Conservation (phyloP, 164 flowering plant genomes). For the Aristolochia californica region DNA sequence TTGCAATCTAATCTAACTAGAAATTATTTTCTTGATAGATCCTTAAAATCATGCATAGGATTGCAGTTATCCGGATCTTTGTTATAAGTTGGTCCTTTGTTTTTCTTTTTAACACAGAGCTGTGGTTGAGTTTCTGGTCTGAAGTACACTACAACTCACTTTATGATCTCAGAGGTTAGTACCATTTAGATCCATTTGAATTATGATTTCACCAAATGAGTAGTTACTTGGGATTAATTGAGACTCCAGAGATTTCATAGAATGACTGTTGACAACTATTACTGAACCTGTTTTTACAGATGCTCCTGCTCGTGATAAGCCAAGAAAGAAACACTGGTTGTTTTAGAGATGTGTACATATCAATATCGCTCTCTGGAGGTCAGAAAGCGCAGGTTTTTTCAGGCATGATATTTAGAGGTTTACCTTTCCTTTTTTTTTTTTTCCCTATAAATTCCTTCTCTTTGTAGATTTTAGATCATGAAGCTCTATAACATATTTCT, state of each 20-base stretch:
- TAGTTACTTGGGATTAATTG: neutral
- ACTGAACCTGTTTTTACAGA: conserved; percentile 23
- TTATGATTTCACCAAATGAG: neutral
- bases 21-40: too few species aligned
- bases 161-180: conserved; percentile 59
- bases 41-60: too few species aligned
- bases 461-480: too few species aligned
- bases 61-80: too few species aligned
- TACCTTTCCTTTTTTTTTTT: neutral
- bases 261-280: neutral
- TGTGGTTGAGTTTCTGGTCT: conserved; percentile 94
- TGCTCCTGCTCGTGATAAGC: conserved; percentile 38
- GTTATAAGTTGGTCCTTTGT: neutral
- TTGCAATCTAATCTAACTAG: too few species aligned
- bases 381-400: neutral
- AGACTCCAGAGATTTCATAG: neutral
- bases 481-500: too few species aligned
- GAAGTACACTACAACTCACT: conserved; percentile 94
- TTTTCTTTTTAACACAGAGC: conserved; percentile 29
- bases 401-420: neutral
- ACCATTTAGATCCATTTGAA: neutral
- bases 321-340: conserved; percentile 82
- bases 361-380: neutral
- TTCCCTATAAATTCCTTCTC: neutral
- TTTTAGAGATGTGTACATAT: conserved; percentile 25